Evolutionary conservation across 129 eudicot genomes (phyloP).

Genomic region (Artemisia tridentata): DNA sequence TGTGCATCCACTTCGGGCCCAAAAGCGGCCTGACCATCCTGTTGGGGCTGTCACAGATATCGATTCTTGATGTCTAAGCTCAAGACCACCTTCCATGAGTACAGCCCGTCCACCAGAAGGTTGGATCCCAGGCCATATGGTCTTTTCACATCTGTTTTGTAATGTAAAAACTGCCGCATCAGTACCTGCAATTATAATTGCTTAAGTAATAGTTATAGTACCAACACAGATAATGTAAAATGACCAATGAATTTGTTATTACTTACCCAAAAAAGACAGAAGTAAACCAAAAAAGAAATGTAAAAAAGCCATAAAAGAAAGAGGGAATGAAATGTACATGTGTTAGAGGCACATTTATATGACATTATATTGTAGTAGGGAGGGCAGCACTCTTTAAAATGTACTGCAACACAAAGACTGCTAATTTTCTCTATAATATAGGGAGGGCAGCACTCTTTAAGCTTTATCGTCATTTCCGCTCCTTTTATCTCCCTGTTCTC

Average conservation of each 20-base stretch:
- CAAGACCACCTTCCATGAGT: conserved; percentile 55
- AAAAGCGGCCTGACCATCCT: conserved; percentile 72
- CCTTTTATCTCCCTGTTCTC: too few relatives aligned
- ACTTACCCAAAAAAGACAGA: conserved; percentile 30
- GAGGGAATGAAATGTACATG: neutral
- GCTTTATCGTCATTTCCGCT: conserved; percentile 1
- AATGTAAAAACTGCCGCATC: conserved; percentile 55
- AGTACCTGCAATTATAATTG: conserved; percentile 37
- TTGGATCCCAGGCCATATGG: conserved; percentile 71
- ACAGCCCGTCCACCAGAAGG: conserved; percentile 41
- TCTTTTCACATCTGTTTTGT: conserved; percentile 46
- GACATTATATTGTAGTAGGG: neutral
- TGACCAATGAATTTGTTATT: neutral
- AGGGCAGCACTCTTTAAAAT: neutral
- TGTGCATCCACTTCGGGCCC: conserved; percentile 58
- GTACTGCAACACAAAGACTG: conserved; percentile 26
- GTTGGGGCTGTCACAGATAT: conserved; percentile 40
- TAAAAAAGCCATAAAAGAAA: conserved; percentile 20
- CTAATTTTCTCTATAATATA: neutral
- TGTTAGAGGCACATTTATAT: conserved; percentile 16
- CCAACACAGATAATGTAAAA: too few relatives aligned
- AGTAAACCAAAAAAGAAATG: conserved; percentile 12
- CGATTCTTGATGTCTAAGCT: conserved; percentile 33
- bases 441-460: conserved; percentile 8
- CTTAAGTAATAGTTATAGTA: neutral